These are phyloP conservation scores for Aspergillus japonicus DNA, from an alignment of 2,329 filamentous ascomycete genomes.

Conservation along the genomic window DNA sequence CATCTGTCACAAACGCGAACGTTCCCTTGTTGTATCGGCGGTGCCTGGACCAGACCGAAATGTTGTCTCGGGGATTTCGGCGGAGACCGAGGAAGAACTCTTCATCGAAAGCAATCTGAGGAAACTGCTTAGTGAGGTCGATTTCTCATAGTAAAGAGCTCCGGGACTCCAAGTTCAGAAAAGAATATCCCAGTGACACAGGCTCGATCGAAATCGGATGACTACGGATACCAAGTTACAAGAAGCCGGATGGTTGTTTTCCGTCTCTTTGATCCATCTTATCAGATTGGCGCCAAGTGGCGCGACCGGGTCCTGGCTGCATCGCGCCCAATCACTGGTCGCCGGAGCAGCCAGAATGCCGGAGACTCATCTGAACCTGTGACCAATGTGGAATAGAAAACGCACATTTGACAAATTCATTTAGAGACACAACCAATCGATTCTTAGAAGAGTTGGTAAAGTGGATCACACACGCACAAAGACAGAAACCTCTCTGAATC, in stretches of 20 bases:
- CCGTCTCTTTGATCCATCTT: not conserved
- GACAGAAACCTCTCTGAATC: not conserved
- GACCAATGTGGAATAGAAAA: not conserved
- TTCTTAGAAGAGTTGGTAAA: not conserved
- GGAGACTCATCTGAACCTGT: not conserved
- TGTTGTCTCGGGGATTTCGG: not conserved
- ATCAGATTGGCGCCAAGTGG: constrained; percentile 4
- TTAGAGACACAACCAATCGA: not conserved
- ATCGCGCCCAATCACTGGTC: not conserved
- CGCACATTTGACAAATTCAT: not conserved
- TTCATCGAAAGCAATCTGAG: not conserved
- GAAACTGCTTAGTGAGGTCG: not conserved
- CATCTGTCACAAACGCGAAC: not conserved
- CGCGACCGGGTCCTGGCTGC: not conserved
- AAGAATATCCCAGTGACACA: not conserved
- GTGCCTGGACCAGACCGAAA: not conserved
- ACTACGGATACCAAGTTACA: constrained; percentile 1
- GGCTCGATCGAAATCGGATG: not conserved
- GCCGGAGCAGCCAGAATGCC: not conserved
- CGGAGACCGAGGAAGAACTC: not conserved
- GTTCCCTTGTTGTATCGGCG: not conserved
- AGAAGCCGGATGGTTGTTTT: not conserved
- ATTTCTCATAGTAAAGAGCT: not conserved
- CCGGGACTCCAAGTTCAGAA: not conserved
- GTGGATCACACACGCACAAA: not conserved